phyloP scores from a whole-genome alignment of 768 basidiomycete species.

The Lentinula edodes region DNA sequence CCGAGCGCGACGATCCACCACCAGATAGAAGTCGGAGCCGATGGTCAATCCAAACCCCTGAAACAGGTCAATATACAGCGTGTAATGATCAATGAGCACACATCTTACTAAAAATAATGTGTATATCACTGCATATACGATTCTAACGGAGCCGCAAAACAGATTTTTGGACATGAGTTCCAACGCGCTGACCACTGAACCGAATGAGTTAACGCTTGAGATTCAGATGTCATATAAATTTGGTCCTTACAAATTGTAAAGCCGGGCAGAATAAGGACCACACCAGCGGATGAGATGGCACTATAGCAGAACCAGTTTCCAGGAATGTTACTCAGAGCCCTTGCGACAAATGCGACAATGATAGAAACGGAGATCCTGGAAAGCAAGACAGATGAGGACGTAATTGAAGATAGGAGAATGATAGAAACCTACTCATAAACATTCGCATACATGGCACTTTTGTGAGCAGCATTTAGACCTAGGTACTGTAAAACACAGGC shows the following conservation, averaged over 20 bases:
- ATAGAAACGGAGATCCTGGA: slow-evolving; percentile 79
- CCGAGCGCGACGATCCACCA: slow-evolving; percentile 57
- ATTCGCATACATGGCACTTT: slow-evolving; percentile 89
- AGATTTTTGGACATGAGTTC: slow-evolving; percentile 80
- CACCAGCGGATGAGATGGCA: slow-evolving; percentile 83
- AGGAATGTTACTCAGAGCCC: slow-evolving; percentile 71
- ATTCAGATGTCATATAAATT: not conserved
- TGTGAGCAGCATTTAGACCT: slow-evolving; percentile 76
- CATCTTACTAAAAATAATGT: slow-evolving; percentile 65
- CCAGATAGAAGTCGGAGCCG: slow-evolving; percentile 75
- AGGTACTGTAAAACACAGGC: slow-evolving; percentile 72
- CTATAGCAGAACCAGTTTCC: slow-evolving; percentile 83
- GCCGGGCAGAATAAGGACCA: slow-evolving; percentile 87
- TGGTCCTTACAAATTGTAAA: slow-evolving; percentile 66
- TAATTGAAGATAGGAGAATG: not conserved
- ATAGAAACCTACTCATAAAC: slow-evolving; percentile 70
- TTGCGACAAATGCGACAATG: slow-evolving; percentile 76
- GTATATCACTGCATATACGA: slow-evolving; percentile 85
- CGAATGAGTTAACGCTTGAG: not conserved
- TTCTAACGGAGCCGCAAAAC: slow-evolving; percentile 74
- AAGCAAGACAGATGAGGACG: not conserved
- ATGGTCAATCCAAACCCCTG: slow-evolving; percentile 83
- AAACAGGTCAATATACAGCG: not conserved
- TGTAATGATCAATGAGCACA: not conserved
- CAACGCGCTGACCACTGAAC: slow-evolving; percentile 66